Evolutionary conservation across 2,329 filamentous ascomycete genomes (phyloP), one percentile per base, ranked within the genome.

Genomic region (Cercospora sojina): DNA sequence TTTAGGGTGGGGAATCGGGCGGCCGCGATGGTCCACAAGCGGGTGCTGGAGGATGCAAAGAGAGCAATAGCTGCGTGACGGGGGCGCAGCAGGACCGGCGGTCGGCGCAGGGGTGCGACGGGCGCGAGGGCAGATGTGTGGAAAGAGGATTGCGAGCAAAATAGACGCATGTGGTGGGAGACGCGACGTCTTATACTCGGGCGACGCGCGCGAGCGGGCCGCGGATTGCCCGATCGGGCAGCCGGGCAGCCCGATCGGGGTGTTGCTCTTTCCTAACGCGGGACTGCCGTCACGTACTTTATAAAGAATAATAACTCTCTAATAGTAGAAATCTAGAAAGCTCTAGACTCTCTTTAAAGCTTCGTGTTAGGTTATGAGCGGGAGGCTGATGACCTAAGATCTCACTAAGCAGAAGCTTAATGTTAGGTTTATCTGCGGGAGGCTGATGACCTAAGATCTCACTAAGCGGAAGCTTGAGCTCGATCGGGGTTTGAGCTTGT

Each of bases 121-220:
- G 25, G 49, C 49, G 49, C 49, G 49, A 53, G 49, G 10, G 18
- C 23, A 27, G 51, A 55, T 12, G 9, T 55, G 51, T 55, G 23
- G 51, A 55, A 55, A 55, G 51, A 55, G 51, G 51, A 55, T 55
- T 55, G 51, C 51, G 51, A 55, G 51, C 51, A 55, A 55, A 55
- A 55, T 55, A 10, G 51, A 55, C 51, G 51, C 2, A 55, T 55
- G 23, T 31, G 23, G 51, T 55, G 23, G 23, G 51, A 27, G 51
- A 55, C 51, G 51, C 51, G 51, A 16, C 51, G 2, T 29, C 6
- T 55, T 55, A 55, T 55, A 55, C 51, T 55, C 51, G 51, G 8
- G 51, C 3, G 23, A 55, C 51, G 51, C 51, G 51, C 23, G 51
- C 23, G 3, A 53, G 51, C 51, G 51, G 51, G 3, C 51, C 51